A percentile compares a stretch with the other conserved stretches of the same genome.
These are phyloP conservation scores for Paulownia fortunei DNA, from an alignment of 257 asterid genomes.

Conservation along the genomic window DNA sequence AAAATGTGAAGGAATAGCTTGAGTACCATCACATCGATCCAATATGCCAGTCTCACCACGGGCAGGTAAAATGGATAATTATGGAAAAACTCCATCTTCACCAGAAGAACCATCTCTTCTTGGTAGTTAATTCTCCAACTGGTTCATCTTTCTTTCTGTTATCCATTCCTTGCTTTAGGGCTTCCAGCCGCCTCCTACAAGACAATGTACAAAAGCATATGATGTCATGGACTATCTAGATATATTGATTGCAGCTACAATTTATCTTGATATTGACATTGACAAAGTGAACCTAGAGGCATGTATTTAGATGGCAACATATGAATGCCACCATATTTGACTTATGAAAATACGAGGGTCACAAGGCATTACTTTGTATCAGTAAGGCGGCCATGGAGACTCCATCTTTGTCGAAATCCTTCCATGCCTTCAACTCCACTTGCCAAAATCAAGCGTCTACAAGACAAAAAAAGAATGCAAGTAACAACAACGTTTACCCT, in stretches of 20 bases:
- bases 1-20: neutral
- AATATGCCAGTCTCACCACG: neutral
- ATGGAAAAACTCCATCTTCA: no score
- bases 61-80: conserved; percentile 5
- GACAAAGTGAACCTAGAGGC: neutral
- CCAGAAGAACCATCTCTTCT: conserved; percentile 81
- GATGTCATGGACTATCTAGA: neutral
- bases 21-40: neutral
- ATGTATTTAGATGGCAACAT: neutral
- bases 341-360: conserved; percentile 13
- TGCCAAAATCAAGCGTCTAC: conserved; percentile 89
- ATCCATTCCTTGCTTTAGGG: conserved; percentile 82
- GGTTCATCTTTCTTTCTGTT: conserved; percentile 57
- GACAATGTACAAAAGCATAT: neutral
- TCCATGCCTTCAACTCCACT: conserved; percentile 92
- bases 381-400: conserved; percentile 82
- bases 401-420: conserved; percentile 95
- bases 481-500: neutral
- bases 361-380: conserved; percentile 71
- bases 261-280: neutral
- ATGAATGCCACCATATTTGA: neutral
- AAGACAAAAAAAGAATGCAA: neutral
- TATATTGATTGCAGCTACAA: neutral
- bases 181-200: conserved; percentile 70
- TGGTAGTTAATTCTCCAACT: conserved; percentile 39